A percentile compares a stretch with the other conserved stretches of the same genome.
phyloP scores from a whole-genome alignment of 345 rosid genomes.

The Luvunga scandens region DNA sequence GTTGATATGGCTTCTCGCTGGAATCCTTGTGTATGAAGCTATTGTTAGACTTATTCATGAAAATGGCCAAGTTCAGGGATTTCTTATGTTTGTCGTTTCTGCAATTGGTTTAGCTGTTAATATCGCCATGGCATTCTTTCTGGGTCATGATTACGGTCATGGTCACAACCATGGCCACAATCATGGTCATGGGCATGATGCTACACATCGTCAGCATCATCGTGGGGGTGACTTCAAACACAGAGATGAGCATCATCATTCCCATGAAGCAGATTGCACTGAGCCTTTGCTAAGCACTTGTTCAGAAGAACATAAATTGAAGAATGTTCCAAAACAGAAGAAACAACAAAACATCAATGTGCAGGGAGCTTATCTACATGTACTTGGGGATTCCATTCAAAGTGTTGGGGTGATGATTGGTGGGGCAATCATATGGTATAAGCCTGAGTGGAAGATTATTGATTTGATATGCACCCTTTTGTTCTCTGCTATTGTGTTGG shows the following conservation, averaged over 20 bases:
- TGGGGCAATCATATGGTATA: slow-evolving; percentile 67
- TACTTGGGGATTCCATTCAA: slow-evolving; percentile 72
- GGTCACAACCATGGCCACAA: slow-evolving; percentile 33
- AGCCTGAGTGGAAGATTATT: slow-evolving; percentile 65
- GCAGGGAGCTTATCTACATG: slow-evolving; percentile 74
- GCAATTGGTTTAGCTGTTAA: slow-evolving; percentile 59
- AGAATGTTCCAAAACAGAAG: slow-evolving; percentile 25
- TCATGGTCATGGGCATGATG: slow-evolving; percentile 22
- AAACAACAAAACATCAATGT: slow-evolving; percentile 53
- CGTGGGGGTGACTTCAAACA: slow-evolving; percentile 4
- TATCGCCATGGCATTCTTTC: slow-evolving; percentile 52
- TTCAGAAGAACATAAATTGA: slow-evolving; percentile 19
- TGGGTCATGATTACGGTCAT: slow-evolving; percentile 59
- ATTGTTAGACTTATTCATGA: slow-evolving; percentile 47
- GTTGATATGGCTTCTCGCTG: slow-evolving; percentile 74
- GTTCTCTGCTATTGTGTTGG: slow-evolving; percentile 52
- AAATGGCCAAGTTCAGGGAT: slow-evolving; percentile 57
- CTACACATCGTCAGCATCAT: slow-evolving; percentile 25
- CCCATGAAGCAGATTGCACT: slow-evolving; percentile 20
- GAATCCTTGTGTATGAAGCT: slow-evolving; percentile 68
- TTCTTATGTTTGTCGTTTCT: slow-evolving; percentile 60
- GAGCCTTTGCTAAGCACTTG: slow-evolving; percentile 33
- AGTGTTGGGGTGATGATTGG: slow-evolving; percentile 77
- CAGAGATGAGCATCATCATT: slow-evolving; percentile 28
- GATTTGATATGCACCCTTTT: slow-evolving; percentile 69